Evolutionary conservation across 768 basidiomycete genomes (phyloP).

Genomic region (Pleurotus tuber-regium): DNA sequence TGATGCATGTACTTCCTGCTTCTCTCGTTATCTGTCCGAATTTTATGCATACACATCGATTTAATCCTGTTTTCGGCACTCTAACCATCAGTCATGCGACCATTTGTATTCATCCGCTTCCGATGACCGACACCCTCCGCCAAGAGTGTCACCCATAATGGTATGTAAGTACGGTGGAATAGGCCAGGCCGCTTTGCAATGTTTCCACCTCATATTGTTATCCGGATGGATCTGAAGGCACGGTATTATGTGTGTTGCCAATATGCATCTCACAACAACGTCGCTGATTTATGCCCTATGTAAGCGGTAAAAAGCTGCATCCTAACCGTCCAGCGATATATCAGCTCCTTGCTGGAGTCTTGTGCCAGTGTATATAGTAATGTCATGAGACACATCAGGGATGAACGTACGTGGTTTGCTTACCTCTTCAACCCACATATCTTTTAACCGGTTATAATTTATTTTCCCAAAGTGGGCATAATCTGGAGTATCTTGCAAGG

Average conservation of each 20-base stretch:
- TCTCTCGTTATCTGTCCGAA: background rate
- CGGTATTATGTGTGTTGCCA: too few species aligned
- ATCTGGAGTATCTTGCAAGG: too few species aligned
- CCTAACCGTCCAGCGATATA: too few species aligned
- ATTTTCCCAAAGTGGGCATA: too few species aligned
- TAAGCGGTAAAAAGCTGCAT: too few species aligned
- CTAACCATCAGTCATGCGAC: constrained; percentile 9
- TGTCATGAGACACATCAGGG: constrained; percentile 6
- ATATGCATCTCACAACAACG: too few species aligned
- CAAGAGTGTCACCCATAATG: background rate
- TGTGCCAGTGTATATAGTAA: background rate
- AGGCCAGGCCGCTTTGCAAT: background rate
- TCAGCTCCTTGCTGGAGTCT: background rate
- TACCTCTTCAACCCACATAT: background rate
- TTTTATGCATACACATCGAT: background rate
- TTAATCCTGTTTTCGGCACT: background rate
- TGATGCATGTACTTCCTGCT: background rate
- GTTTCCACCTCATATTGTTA: background rate
- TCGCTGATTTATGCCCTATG: background rate
- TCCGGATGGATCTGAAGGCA: constrained; percentile 10
- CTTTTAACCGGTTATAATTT: too few species aligned
- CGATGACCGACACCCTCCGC: constrained; percentile 3
- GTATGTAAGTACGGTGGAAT: background rate
- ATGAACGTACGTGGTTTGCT: background rate
- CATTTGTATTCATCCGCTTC: constrained; percentile 4